Evolutionary conservation across 345 rosid species (phyloP), one percentile per base, ranked within the genome.

Genomic region (Syzygium aqueum): DNA sequence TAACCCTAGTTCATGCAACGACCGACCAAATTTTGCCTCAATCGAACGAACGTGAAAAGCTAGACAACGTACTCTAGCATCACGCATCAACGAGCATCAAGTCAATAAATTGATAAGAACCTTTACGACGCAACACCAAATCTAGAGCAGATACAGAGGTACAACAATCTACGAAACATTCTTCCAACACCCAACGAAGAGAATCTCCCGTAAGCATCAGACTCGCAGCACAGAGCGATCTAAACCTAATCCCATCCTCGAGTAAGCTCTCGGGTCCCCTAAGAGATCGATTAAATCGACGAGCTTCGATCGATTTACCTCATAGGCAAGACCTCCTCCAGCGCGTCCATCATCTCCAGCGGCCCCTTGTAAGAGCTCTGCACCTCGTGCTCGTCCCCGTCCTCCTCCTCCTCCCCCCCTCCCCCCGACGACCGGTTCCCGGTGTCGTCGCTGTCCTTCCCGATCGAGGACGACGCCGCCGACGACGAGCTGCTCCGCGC

Each of bases 251-350:
- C 10, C 27, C 59, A 54, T 33, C 30, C 27, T 23, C 40, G 11
- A 85, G 43, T n/a, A 30, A 67, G 28, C 46, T 43, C 46, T 43
- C 46, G 46, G 46, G 46, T 43, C 25, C 51, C 82, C 25, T 11
- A 53, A 73, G 25, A 50, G 14, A 53, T 21, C 84, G 23, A 88
- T 53, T 43, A 54, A 19, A 22, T 43, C 1, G 25, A 56, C 52
- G 63, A 80, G 51, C 52, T 65, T 53, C 27, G 67, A 84, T 30
- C 33, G 19, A 15, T 22, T 53, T 84, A 95, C 97, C 97, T 95
- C 28, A 92, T 84, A 6, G 97, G 96, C 87, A 95, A 89, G 85
- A 89, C 95, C 89, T 94, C 92, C 87, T 95, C 95, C 13, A 95
- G 90, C 28, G 94, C 91, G 51, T 94, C 91, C 96, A 94, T 91